Percentiles rank a stretch among this genome's conserved stretches.
Evolutionary conservation across 257 asterid species (phyloP).

Genomic region (Mitragyna speciosa): DNA sequence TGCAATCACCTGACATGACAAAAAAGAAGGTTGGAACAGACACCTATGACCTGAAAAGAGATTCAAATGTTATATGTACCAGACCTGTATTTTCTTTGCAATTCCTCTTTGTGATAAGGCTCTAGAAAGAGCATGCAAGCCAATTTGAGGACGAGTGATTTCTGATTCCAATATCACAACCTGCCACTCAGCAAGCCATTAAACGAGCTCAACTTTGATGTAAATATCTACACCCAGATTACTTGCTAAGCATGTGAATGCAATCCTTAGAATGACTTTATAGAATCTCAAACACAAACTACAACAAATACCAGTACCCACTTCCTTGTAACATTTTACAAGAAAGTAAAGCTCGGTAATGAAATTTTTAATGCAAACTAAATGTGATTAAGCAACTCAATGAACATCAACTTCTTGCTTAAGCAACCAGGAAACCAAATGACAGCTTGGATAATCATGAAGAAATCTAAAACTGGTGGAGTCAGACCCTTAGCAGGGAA

Average conservation of each 20-base stretch:
- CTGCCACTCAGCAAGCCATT: constrained; percentile 36
- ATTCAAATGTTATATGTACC: constrained; percentile 11
- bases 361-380: background rate
- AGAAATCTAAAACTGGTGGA: background rate
- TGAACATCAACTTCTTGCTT: background rate
- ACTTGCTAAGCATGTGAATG: background rate
- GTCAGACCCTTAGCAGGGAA: background rate
- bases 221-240: background rate
- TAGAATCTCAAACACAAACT: background rate
- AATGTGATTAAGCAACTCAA: background rate
- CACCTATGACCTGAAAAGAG: constrained; percentile 18
- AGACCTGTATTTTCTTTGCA: constrained; percentile 92
- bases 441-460: background rate
- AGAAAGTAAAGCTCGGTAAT: background rate
- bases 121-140: constrained; percentile 84
- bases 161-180: constrained; percentile 80
- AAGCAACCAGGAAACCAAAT: background rate
- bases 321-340: background rate
- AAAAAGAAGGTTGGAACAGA: constrained; percentile 7
- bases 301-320: background rate
- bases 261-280: background rate
- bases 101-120: constrained; percentile 85
- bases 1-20: constrained; percentile 66
- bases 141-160: constrained; percentile 69
- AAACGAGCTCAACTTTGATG: background rate